Evolutionary conservation across 2,329 filamentous ascomycete species (phyloP).

Genomic region (Acrocalymma vagum): DNA sequence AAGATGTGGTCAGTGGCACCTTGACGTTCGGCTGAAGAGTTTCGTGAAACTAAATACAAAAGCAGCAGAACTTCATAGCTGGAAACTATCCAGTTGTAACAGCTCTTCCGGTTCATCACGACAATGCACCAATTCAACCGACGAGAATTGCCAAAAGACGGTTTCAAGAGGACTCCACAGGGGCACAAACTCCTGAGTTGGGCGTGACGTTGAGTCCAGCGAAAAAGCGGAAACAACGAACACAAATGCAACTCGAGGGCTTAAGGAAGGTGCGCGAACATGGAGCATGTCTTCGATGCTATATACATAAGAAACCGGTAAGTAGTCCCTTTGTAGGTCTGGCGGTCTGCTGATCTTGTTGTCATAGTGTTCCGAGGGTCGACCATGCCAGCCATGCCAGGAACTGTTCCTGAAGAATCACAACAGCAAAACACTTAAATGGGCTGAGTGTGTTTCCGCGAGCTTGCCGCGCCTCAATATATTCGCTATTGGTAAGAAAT

Average conservation of each 20-base stretch:
- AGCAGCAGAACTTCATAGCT: no score
- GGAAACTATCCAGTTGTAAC: no score
- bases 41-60: no score
- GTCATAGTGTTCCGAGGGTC: slow-evolving; percentile 14
- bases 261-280: slow-evolving; percentile 7
- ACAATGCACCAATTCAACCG: no score
- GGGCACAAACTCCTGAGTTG: slow-evolving; percentile 2
- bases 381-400: slow-evolving; percentile 10
- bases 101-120: no score
- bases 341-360: neutral
- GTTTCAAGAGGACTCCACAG: neutral
- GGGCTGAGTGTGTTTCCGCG: slow-evolving; percentile 15
- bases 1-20: no score
- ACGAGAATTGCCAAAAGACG: no score
- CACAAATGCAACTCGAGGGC: slow-evolving; percentile 7
- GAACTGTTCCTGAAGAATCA: slow-evolving; percentile 7
- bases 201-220: neutral
- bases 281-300: slow-evolving; percentile 17
- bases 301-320: slow-evolving; percentile 16
- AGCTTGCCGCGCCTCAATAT: slow-evolving; percentile 15
- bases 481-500: slow-evolving; percentile 12
- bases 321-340: neutral
- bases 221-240: slow-evolving; percentile 6
- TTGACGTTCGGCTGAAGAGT: no score
- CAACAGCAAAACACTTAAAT: slow-evolving; percentile 12